phyloP scores from a whole-genome alignment of 139 green algal genomes.

The Volvox reticuliferus region DNA sequence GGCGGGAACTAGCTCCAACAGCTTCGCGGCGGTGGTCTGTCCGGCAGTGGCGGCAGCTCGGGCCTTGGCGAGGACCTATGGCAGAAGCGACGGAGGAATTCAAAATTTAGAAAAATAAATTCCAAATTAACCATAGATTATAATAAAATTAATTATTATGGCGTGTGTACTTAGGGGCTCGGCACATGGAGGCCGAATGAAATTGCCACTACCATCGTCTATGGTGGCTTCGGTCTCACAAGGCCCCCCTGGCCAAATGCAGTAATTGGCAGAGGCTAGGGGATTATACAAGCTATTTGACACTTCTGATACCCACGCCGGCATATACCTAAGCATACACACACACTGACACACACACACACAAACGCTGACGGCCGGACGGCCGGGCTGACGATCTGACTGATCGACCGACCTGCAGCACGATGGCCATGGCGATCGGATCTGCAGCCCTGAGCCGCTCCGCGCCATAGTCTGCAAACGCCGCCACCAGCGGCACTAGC shows the following conservation, averaged over 20 bases:
- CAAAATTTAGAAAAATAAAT: too few relatives aligned
- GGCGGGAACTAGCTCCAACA: neutral
- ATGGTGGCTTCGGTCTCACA: too few relatives aligned
- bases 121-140: too few relatives aligned
- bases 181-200: too few relatives aligned
- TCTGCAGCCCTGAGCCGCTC: conserved; percentile 5
- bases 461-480: conserved; percentile 12
- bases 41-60: neutral
- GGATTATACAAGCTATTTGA: too few relatives aligned
- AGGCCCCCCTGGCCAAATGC: too few relatives aligned
- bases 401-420: conserved; percentile 16
- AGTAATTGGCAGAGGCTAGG: too few relatives aligned
- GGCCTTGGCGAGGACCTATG: neutral
- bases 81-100: neutral
- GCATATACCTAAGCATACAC: neutral
- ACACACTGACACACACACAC: neutral
- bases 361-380: neutral
- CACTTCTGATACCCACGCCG: too few relatives aligned
- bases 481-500: conserved; percentile 9
- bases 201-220: neutral
- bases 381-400: too few relatives aligned
- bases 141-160: too few relatives aligned
- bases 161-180: too few relatives aligned
- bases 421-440: neutral
- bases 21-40: neutral